Evolutionary conservation across 192 early-diverging fungal genomes (phyloP), one percentile per base, ranked within the genome.

Genomic region (Geosiphon pyriformis): DNA sequence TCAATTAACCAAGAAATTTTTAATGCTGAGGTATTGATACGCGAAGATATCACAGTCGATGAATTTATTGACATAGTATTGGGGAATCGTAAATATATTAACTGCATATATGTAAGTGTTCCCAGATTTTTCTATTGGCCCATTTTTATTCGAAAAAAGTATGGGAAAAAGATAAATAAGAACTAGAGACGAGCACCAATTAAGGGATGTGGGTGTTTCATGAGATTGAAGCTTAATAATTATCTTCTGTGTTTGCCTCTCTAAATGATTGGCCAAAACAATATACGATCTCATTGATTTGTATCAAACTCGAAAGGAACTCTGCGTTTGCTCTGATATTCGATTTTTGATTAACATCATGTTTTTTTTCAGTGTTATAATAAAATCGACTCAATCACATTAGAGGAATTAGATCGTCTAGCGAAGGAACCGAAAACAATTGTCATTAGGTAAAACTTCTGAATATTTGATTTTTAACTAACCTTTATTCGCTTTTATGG

Each of bases 31-130:
- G 87, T 99, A 4, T 80, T 99, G 68, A 87, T 99, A 60, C 91
- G 97, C 58, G 95, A 99, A 77, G 97, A 98, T 72, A 87, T 92
- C 59, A 93, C 87, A 20, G 90, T 98, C 4, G 97, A 99, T 70
- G 87, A 98, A 70, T 97, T 99, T 74, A 94, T 99, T 70, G 97
- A 99, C 76, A 92, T 98, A n/a, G 88, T 99, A 4, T 84, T 99
- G 17, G 95, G 95, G 25, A 98, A 98, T 82, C 85, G 96, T 59
- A 95, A 94, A 72, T 96, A 99, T 70, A 84, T 99, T 32, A 83
- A 86, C n/a, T 96, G 94, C 67, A 79, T 99, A 27, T 99, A 98
- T 76, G 89, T 85, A 77, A 81, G 78, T 74, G 1, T 25, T 29
- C n/a, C 53, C 4, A 33, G 1, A 18, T 33, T 57, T 33, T 31